Base-by-base conservation (phyloP, 1,284 basidiomycete species). In the Mycosarcoma mackinlayi region DNA sequence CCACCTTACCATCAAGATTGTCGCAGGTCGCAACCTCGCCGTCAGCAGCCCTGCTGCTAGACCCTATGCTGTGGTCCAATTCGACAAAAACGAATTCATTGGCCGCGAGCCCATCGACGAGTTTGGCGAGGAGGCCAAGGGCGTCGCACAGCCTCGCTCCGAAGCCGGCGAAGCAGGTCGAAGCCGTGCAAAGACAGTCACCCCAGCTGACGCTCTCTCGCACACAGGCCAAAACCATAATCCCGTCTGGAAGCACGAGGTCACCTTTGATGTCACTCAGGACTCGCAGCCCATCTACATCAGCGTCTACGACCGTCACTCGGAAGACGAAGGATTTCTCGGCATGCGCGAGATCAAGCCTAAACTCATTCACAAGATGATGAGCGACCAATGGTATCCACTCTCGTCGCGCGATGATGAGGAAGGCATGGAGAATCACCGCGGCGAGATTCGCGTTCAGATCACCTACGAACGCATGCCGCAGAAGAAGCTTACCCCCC, bases 71-170 rank as follows among this genome's bases (percentile, higher is more conserved):
- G 95, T 98, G 81, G 93, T 96, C 75, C 91, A 94, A 83, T 98
- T 98, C 84, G 95, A 99, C 86, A 92, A 98, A 85, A 98, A 94
- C 87, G 95, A 99, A 85, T 99, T 98, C 83, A 91, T 98, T 81
- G 91, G 90, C 72, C 86, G 95, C 59, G 92, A 96, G 79, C 93
- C 95, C 19, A 92, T 91, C 39, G 82, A 89, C 74, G 92, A 93
- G 81, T 85, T 87, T n/a, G 92, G 91, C 83, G 91, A 89, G 84
- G 91, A 93, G 83, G 90, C 91, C 79, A 91, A 90, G 80, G 92
- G 92, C 68, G 86, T 88, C 31, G 88, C 92, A 8, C 89, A 87
- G 28, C 88, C 85, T 88, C 68, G 88, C 19, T 63, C 87, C 76
- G 84, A 87, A 69, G 87, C 86, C 35, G 84, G 86, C 46, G 89